Conservation (phyloP, 306 rosid species). For the Sicyos edulis region DNA sequence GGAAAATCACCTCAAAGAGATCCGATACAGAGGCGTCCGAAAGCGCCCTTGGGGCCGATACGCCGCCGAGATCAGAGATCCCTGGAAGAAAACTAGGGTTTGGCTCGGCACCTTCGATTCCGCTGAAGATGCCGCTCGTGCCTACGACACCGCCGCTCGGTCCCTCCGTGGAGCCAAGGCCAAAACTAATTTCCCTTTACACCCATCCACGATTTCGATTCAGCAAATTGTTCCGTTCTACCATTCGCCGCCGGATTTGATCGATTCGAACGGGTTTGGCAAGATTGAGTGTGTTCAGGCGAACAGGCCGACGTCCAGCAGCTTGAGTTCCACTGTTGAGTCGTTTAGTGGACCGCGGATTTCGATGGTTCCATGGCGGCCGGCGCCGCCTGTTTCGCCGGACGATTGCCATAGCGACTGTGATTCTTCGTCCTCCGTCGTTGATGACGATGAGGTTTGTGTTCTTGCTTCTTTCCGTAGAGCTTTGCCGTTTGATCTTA, state of each 20-base stretch:
- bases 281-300: too few species aligned
- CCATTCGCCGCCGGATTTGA: too few species aligned
- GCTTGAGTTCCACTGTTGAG: slow-evolving; percentile 88
- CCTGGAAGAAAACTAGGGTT: slow-evolving; percentile 71
- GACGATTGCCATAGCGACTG: slow-evolving; percentile 84
- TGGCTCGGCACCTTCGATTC: slow-evolving; percentile 91
- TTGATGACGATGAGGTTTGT: slow-evolving; percentile 55
- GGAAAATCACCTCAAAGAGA: slow-evolving; percentile 31
- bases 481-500: slow-evolving; percentile 63
- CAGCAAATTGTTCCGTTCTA: too few species aligned
- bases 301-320: slow-evolving; percentile 62
- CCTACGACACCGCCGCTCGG: slow-evolving; percentile 71
- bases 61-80: slow-evolving; percentile 92
- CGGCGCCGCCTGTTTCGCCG: slow-evolving; percentile 23
- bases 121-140: slow-evolving; percentile 74
- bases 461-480: slow-evolving; percentile 40
- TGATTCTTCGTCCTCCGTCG: slow-evolving; percentile 75
- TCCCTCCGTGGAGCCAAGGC: slow-evolving; percentile 74
- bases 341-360: slow-evolving; percentile 76
- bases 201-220: too few species aligned
- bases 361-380: too few species aligned
- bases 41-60: slow-evolving; percentile 90
- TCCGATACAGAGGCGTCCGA: slow-evolving; percentile 68
- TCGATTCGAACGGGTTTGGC: too few species aligned
- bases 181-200: slow-evolving; percentile 56